Conservation (phyloP, 2,329 filamentous ascomycete genomes). For the Chalara sp. region DNA sequence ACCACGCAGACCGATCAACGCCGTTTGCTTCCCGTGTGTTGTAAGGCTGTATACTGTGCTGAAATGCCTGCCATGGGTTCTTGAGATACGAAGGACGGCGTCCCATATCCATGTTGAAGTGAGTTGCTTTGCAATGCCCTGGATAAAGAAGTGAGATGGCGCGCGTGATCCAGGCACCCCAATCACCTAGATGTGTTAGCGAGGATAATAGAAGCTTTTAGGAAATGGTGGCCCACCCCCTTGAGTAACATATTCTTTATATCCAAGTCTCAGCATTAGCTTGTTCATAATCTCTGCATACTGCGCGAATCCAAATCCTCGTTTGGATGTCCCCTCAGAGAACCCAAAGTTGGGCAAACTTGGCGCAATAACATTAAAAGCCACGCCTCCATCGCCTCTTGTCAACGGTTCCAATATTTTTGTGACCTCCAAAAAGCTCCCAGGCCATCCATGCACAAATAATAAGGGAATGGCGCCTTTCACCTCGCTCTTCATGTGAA, state of each 20-base stretch:
- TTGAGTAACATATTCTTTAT: slow-evolving; percentile 42
- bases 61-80: slow-evolving; percentile 2
- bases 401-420: slow-evolving; percentile 2
- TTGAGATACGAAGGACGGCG: background rate
- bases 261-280: slow-evolving; percentile 62
- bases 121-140: slow-evolving; percentile 42
- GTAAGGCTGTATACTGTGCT: slow-evolving; percentile 1
- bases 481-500: slow-evolving; percentile 47
- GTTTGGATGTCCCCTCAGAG: slow-evolving; percentile 23
- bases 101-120: slow-evolving; percentile 28
- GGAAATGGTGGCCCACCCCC: no score
- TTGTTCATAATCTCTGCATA: slow-evolving; percentile 60
- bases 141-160: slow-evolving; percentile 37
- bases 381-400: background rate
- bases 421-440: slow-evolving; percentile 59
- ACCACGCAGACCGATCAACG: slow-evolving; percentile 11
- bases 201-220: background rate
- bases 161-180: slow-evolving; percentile 54
- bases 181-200: slow-evolving; percentile 7
- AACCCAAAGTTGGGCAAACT: slow-evolving; percentile 49
- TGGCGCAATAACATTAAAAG: slow-evolving; percentile 40
- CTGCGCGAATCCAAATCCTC: slow-evolving; percentile 35
- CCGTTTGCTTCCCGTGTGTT: background rate
- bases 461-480: slow-evolving; percentile 54
- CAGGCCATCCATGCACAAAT: slow-evolving; percentile 64